These are phyloP conservation scores for Saccharomycopsis sp. DNA, from an alignment of 805 yeast species.

Conservation along the genomic window DNA sequence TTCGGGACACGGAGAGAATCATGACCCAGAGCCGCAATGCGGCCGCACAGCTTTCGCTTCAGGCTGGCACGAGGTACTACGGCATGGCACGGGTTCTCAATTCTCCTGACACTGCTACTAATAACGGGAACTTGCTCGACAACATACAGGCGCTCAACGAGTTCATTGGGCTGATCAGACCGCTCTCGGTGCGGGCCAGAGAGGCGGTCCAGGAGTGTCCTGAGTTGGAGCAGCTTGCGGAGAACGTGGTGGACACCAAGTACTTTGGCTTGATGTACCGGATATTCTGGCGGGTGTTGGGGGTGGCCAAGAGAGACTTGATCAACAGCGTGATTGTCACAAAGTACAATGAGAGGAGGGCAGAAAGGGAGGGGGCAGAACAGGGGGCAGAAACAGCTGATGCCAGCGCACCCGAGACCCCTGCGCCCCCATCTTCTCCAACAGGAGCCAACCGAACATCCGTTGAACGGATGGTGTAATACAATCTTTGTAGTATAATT, in stretches of 20 bases:
- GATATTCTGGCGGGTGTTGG: conserved; percentile 49
- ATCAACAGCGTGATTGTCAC: conserved; percentile 42
- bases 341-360: not conserved
- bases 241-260: conserved; percentile 27
- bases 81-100: too few relatives aligned
- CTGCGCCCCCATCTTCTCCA: too few relatives aligned
- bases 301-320: conserved; percentile 39
- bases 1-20: conserved; percentile 24
- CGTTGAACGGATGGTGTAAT: too few relatives aligned
- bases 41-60: not conserved
- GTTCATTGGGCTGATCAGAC: conserved; percentile 22
- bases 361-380: not conserved
- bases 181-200: conserved; percentile 34
- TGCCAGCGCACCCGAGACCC: not conserved
- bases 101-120: too few relatives aligned
- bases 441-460: too few relatives aligned
- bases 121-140: conserved; percentile 29
- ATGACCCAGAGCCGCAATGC: conserved; percentile 23
- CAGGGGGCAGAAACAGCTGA: not conserved
- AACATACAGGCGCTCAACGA: conserved; percentile 11
- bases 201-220: conserved; percentile 34
- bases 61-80: not conserved
- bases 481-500: too few relatives aligned
- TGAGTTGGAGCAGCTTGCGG: conserved; percentile 39
- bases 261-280: conserved; percentile 28